Conservation (phyloP, 306 rosid species). For the Crotalaria pallida region DNA sequence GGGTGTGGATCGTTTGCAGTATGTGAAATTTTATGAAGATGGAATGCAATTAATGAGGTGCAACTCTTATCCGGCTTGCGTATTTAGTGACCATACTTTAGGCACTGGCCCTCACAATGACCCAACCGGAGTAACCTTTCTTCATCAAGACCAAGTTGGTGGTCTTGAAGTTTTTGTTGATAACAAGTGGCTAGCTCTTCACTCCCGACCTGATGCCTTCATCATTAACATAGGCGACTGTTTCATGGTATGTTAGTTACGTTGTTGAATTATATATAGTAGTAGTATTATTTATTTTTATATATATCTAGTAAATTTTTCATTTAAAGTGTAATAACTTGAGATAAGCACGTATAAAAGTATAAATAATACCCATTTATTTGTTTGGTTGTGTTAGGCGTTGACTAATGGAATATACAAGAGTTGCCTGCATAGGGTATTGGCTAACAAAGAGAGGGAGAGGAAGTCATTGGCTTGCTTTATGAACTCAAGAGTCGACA, state of each 20-base stretch:
- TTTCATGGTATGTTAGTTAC: conserved; percentile 52
- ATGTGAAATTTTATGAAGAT: conserved; percentile 45
- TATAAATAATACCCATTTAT: no score
- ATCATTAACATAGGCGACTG: conserved; percentile 71
- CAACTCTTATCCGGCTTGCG: conserved; percentile 61
- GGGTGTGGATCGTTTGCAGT: conserved; percentile 38
- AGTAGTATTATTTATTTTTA: no score
- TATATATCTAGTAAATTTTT: no score
- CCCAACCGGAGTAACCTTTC: conserved; percentile 67
- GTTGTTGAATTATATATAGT: no score
- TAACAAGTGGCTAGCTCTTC: conserved; percentile 48
- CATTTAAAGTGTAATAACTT: no score
- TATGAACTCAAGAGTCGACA: conserved; percentile 34
- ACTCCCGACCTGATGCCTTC: conserved; percentile 49
- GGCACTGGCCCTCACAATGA: conserved; percentile 80
- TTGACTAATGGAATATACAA: conserved; percentile 46
- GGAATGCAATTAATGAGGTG: conserved; percentile 50
- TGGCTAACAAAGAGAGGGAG: conserved; percentile 31
- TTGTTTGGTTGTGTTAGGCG: conserved; percentile 21
- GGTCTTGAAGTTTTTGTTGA: conserved; percentile 52
- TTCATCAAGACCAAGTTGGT: conserved; percentile 63
- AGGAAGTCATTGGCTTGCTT: conserved; percentile 42
- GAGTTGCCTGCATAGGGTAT: conserved; percentile 53
- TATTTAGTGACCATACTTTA: conserved; percentile 26
- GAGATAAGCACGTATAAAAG: no score